Conservation (phyloP, 176 grass and related monocot genomes). For the Cenchrus purpureus region DNA sequence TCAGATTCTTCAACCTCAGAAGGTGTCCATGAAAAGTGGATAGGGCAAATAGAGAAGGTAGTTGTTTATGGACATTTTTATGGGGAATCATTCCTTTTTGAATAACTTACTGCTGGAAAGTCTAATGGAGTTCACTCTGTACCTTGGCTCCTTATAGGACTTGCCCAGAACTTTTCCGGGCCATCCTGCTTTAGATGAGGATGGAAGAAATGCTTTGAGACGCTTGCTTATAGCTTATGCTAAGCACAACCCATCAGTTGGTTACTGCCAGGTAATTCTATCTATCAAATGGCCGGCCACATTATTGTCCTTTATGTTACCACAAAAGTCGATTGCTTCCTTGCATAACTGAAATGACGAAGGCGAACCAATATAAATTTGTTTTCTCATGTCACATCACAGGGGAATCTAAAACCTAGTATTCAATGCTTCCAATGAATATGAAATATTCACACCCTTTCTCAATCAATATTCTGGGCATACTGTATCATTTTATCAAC, state of each 20-base stretch:
- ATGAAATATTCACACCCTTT: constrained; percentile 10
- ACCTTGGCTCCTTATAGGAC: constrained; percentile 67
- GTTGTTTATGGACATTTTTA: constrained; percentile 16
- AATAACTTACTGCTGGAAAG: constrained; percentile 25
- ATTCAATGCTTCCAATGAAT: constrained; percentile 19
- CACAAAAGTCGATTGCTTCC: constrained; percentile 31
- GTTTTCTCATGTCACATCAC: constrained; percentile 9
- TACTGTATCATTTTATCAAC: not conserved
- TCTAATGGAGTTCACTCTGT: constrained; percentile 21
- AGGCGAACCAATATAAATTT: not conserved
- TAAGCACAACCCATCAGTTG: constrained; percentile 95
- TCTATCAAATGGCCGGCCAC: not conserved
- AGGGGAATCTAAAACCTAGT: constrained; percentile 2
- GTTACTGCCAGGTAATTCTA: constrained; percentile 93
- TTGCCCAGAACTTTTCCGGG: constrained; percentile 98
- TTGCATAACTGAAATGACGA: not conserved
- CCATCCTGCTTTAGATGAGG: constrained; percentile 92
- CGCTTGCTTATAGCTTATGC: constrained; percentile 95
- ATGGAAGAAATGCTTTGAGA: constrained; percentile 97
- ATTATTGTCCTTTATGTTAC: constrained; percentile 14
- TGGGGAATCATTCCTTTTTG: not conserved
- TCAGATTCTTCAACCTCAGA: constrained; percentile 48
- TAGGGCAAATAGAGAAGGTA: constrained; percentile 99
- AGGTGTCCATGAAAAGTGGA: constrained; percentile 70
- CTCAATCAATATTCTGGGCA: constrained; percentile 13